These are phyloP conservation scores for Aspergillus thermomutatus DNA, from an alignment of 2,329 filamentous ascomycete genomes.

Conservation along the genomic window DNA sequence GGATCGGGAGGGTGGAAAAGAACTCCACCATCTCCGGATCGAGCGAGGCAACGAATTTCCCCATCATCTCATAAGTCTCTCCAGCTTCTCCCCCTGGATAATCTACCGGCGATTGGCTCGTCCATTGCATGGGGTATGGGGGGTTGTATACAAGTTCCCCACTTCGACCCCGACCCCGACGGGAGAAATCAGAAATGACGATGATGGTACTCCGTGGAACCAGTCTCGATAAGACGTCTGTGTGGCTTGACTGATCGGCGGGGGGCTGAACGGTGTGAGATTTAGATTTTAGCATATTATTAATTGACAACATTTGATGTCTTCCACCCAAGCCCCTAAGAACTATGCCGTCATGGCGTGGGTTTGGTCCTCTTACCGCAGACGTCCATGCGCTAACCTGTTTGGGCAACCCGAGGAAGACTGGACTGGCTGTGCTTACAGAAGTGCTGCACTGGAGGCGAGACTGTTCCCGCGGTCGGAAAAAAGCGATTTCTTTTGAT, in stretches of 20 bases:
- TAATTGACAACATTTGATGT: neutral
- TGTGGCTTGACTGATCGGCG: constrained; percentile 2
- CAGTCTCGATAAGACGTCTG: too few species aligned
- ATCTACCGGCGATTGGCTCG: neutral
- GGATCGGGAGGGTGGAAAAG: neutral
- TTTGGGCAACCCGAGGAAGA: constrained; percentile 16
- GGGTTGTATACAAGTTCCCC: neutral
- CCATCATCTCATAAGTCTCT: constrained; percentile 6
- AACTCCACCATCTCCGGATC: constrained; percentile 19
- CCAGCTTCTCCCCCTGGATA: too few species aligned
- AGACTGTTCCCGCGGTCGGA: neutral
- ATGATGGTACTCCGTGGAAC: neutral
- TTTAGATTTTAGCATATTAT: neutral
- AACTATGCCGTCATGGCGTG: constrained; percentile 11
- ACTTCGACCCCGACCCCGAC: neutral
- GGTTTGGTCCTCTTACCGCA: neutral
- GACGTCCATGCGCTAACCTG: constrained; percentile 8
- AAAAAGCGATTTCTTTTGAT: neutral
- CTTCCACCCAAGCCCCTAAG: neutral
- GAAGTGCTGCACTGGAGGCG: neutral
- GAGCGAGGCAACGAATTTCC: constrained; percentile 1
- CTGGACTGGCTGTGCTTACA: too few species aligned
- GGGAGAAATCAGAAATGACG: neutral
- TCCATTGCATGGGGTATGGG: neutral
- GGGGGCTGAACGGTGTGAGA: neutral